A percentile compares a stretch with the other conserved stretches of the same genome.
Evolutionary conservation across 2,329 filamentous ascomycete species (phyloP).

Genomic region (Xylariaceae sp.): DNA sequence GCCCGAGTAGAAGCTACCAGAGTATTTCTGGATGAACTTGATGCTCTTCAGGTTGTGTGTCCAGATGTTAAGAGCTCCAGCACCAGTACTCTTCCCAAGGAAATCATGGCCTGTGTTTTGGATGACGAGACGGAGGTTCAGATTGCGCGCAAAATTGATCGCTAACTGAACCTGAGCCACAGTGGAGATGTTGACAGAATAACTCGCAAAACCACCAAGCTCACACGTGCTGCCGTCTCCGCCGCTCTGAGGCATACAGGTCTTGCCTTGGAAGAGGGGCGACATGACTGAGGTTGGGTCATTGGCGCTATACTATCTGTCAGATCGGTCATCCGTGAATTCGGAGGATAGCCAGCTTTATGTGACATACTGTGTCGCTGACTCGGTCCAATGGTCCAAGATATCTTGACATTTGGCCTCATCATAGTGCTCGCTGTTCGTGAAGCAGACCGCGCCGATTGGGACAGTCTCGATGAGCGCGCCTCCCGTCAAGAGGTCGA

Average conservation of each 20-base stretch:
- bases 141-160: slow-evolving; percentile 40
- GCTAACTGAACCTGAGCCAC: slow-evolving; percentile 40
- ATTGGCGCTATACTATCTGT: slow-evolving; percentile 18
- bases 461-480: slow-evolving; percentile 17
- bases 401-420: slow-evolving; percentile 23
- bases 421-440: slow-evolving; percentile 21
- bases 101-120: slow-evolving; percentile 50
- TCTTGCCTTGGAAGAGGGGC: slow-evolving; percentile 29
- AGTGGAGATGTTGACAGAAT: slow-evolving; percentile 35
- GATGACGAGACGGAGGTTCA: slow-evolving; percentile 44
- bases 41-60: slow-evolving; percentile 32
- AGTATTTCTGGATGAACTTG: slow-evolving; percentile 27
- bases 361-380: slow-evolving; percentile 16
- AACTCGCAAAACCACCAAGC: slow-evolving; percentile 36
- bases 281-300: slow-evolving; percentile 38
- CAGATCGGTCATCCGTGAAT: not conserved
- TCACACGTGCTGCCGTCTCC: slow-evolving; percentile 25
- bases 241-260: slow-evolving; percentile 24
- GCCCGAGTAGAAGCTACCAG: slow-evolving; percentile 30
- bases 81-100: slow-evolving; percentile 33
- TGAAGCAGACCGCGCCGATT: slow-evolving; percentile 17
- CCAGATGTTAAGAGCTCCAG: slow-evolving; percentile 33
- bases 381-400: slow-evolving; percentile 22
- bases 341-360: not conserved
- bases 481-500: slow-evolving; percentile 24